These are phyloP conservation scores for Paramyrothecium sp. DNA, from an alignment of 2,329 filamentous ascomycete species.

Conservation along the genomic window DNA sequence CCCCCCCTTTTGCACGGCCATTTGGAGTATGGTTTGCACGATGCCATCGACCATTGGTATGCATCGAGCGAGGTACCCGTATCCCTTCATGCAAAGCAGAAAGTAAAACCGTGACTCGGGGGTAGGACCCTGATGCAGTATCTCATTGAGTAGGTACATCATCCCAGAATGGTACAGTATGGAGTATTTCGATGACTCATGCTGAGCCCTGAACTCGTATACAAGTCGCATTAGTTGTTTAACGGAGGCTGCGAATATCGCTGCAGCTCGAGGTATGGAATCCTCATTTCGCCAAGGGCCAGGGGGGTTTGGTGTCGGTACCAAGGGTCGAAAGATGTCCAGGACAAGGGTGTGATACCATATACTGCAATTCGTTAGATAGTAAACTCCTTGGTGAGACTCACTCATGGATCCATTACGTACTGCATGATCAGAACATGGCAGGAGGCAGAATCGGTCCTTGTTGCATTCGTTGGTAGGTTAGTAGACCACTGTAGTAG, in stretches of 20 bases:
- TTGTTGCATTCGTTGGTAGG: not conserved
- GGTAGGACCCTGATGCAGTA: too few species aligned
- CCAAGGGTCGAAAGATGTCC: conserved; percentile 20
- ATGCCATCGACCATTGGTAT: too few species aligned
- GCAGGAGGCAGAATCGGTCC: not conserved
- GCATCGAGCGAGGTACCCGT: too few species aligned
- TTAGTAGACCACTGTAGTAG: not conserved
- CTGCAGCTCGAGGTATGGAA: not conserved
- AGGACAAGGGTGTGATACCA: conserved; percentile 29
- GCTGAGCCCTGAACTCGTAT: too few species aligned
- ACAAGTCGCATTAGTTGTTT: not conserved
- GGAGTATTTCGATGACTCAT: too few species aligned
- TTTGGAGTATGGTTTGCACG: too few species aligned
- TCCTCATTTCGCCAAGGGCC: not conserved
- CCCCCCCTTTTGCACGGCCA: too few species aligned
- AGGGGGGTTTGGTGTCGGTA: not conserved
- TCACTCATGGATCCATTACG: not conserved
- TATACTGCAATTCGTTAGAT: conserved; percentile 18
- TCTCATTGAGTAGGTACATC: too few species aligned
- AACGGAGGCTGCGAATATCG: not conserved
- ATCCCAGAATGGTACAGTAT: too few species aligned
- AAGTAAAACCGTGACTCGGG: too few species aligned
- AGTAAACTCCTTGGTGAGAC: not conserved
- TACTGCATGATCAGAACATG: conserved; percentile 2
- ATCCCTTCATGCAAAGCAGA: too few species aligned